Percentiles rank a stretch among this genome's conserved stretches.
These are phyloP conservation scores for Cordyceps tenuipes DNA, from an alignment of 2,329 filamentous ascomycete genomes.

Conservation along the genomic window DNA sequence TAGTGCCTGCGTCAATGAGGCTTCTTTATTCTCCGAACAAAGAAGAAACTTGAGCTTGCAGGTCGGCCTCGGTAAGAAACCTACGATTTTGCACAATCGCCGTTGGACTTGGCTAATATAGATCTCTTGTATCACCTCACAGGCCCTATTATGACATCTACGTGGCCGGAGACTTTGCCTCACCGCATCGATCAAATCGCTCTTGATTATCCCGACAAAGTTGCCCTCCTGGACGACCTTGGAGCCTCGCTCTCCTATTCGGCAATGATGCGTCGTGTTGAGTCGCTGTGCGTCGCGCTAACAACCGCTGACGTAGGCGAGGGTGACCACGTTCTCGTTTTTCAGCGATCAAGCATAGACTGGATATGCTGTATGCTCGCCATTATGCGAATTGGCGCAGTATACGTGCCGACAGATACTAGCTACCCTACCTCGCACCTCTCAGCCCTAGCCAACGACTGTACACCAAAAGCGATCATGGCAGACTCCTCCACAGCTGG, in stretches of 20 bases:
- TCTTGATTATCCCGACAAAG: neutral
- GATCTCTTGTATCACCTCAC: too few species aligned
- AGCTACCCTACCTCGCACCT: neutral
- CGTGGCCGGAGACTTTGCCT: neutral
- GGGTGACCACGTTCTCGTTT: neutral
- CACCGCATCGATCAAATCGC: neutral
- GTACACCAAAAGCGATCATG: neutral
- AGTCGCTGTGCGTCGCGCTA: neutral
- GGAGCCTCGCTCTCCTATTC: neutral
- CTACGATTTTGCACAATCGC: too few species aligned
- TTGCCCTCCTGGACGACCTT: neutral
- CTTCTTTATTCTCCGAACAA: too few species aligned
- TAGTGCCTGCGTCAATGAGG: too few species aligned
- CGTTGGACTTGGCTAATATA: too few species aligned
- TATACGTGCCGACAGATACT: neutral
- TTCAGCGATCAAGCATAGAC: neutral
- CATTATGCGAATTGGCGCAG: neutral
- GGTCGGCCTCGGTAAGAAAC: too few species aligned
- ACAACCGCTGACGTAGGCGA: neutral
- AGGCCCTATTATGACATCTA: too few species aligned
- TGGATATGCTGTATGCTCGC: slow-evolving; percentile 5
- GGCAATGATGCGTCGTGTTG: neutral
- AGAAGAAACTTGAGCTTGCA: too few species aligned
- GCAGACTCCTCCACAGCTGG: neutral
- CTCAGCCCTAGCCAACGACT: neutral